Evolutionary conservation across 192 early-diverging fungal species (phyloP), one percentile per base, ranked within the genome.

Genomic region (Backusella westeae): DNA sequence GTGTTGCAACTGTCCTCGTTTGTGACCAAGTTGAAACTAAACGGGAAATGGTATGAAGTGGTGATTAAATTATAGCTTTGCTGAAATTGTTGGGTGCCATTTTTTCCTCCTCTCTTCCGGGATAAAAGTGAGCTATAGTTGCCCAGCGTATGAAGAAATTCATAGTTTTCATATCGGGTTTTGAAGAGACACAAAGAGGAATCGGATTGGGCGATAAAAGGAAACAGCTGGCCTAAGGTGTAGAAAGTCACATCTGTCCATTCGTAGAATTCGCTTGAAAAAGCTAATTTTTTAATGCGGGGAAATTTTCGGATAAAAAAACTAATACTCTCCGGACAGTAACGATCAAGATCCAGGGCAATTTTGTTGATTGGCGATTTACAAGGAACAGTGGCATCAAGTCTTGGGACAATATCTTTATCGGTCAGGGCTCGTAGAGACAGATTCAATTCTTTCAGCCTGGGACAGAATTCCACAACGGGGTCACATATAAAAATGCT

Each of bases 281-380:
- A 63, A 63, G 56, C 4, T 63, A 63, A 63, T 63, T 63, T 63
- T 63, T 63, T 63, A 29, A 63, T 63, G 56, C 12, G 23, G 56
- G 56, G 56, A 63, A 63, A 63, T 63, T 63, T 63, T 29, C 56
- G 56, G 56, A 63, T 63, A 63, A 63, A 63, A 29, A 29, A 63
- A 10, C 3, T 63, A 63, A 26, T 63, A n/a, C 56, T 63, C 23
- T 63, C 56, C 7, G 56, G 56, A 26, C 56, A 63, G 15, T 63
- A 63, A 29, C 56, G 26, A 63, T 63, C 8, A 26, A 63, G 26
- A 63, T 63, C 56, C 12, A 63, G 56, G 26, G 8, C 7, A 23
- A 63, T 23, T 14, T 26, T 10, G 26, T 63, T 14, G 23, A 63
- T 26, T 3, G 1, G 9, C 3, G 23, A 63, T 32, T 9, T 63